Conservation (phyloP, 2,329 filamentous ascomycete species). For the Nigrospora oryzae region DNA sequence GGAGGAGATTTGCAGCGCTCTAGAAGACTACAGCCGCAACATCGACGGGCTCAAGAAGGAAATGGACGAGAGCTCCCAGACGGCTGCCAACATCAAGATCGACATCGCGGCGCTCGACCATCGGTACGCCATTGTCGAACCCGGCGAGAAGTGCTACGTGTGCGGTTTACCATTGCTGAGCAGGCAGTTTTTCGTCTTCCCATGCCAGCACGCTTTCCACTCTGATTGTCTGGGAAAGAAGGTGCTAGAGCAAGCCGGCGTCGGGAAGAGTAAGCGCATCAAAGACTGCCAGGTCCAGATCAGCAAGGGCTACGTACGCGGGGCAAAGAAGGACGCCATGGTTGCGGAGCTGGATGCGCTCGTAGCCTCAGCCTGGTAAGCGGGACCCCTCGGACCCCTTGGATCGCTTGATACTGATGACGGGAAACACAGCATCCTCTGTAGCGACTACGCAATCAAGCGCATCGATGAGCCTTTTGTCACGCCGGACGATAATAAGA, state of each 20-base stretch:
- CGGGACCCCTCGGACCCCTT: slow-evolving; percentile 7
- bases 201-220: slow-evolving; percentile 96
- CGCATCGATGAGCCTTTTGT: slow-evolving; percentile 92
- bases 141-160: slow-evolving; percentile 86
- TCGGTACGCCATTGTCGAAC: slow-evolving; percentile 92
- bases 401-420: slow-evolving; percentile 11
- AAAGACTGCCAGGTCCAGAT: slow-evolving; percentile 79
- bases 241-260: slow-evolving; percentile 73
- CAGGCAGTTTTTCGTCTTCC: slow-evolving; percentile 95
- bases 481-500: slow-evolving; percentile 58
- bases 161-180: slow-evolving; percentile 81
- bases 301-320: slow-evolving; percentile 62
- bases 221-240: slow-evolving; percentile 85
- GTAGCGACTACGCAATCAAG: slow-evolving; percentile 91
- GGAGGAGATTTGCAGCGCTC: slow-evolving; percentile 87
- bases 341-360: slow-evolving; percentile 86
- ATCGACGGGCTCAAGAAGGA: slow-evolving; percentile 84
- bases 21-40: slow-evolving; percentile 87
- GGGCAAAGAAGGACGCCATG: slow-evolving; percentile 68
- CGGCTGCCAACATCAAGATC: slow-evolving; percentile 80
- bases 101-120: slow-evolving; percentile 82
- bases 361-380: slow-evolving; percentile 81
- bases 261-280: slow-evolving; percentile 70
- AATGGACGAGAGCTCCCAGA: slow-evolving; percentile 90
- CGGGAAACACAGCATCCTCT: slow-evolving; percentile 62